A percentile compares a stretch with the other conserved stretches of the same genome.
Evolutionary conservation across 1,284 basidiomycete genomes (phyloP).

Genomic region (Spongiforma sp.): DNA sequence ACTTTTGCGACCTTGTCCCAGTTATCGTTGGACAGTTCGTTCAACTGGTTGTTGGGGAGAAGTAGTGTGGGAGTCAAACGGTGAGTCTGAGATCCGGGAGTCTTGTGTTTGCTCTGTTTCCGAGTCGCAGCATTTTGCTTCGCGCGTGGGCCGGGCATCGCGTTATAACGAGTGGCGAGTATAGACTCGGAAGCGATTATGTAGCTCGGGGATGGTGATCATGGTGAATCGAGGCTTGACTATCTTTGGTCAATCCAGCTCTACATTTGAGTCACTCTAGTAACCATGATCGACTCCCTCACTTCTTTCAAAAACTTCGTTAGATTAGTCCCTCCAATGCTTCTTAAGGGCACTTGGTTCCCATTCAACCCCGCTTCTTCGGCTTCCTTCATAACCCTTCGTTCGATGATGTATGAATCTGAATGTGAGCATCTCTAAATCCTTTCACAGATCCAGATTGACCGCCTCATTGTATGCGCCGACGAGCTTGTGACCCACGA

Average conservation of each 20-base stretch:
- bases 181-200: too few species aligned
- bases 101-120: slow-evolving; percentile 27
- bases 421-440: slow-evolving; percentile 89
- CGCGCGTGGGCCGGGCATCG: slow-evolving; percentile 39
- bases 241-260: too few species aligned
- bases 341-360: slow-evolving; percentile 55
- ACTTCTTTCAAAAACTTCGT: slow-evolving; percentile 26
- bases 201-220: too few species aligned
- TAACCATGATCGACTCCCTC: too few species aligned
- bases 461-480: slow-evolving; percentile 81
- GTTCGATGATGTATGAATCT: slow-evolving; percentile 87
- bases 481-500: slow-evolving; percentile 43
- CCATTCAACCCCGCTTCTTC: slow-evolving; percentile 32
- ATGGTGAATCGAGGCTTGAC: too few species aligned
- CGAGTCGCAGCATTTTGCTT: slow-evolving; percentile 27
- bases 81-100: background rate
- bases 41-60: slow-evolving; percentile 5
- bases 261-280: too few species aligned
- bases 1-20: slow-evolving; percentile 52
- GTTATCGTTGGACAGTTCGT: slow-evolving; percentile 37
- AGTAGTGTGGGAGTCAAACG: background rate
- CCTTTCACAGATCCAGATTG: slow-evolving; percentile 72
- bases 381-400: slow-evolving; percentile 11
- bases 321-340: slow-evolving; percentile 88
- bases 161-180: too few species aligned